Conservation (phyloP, 768 basidiomycete species). For the Termitomyces sp. region DNA sequence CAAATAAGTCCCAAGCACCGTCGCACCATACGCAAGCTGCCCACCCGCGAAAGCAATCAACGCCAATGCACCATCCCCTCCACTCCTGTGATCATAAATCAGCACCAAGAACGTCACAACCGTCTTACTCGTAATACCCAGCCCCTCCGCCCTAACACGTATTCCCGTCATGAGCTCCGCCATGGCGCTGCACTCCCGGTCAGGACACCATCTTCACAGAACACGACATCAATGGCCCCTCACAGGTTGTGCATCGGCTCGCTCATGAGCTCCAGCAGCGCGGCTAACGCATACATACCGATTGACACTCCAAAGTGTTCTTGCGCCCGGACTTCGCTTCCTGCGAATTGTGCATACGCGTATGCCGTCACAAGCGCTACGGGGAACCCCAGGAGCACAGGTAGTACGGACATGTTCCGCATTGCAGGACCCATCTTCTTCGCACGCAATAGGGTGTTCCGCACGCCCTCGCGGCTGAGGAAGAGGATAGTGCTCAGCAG, state of each 20-base stretch:
- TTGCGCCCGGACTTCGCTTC: constrained; percentile 52
- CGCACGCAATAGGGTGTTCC: constrained; percentile 77
- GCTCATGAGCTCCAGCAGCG: constrained; percentile 69
- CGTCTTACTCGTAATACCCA: constrained; percentile 72
- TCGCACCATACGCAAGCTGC: constrained; percentile 68
- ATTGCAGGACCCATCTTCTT: constrained; percentile 20
- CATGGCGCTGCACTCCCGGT: constrained; percentile 46
- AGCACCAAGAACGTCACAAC: constrained; percentile 66
- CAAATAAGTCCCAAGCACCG: constrained; percentile 54
- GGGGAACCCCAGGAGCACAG: constrained; percentile 64
- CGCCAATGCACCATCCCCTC: constrained; percentile 38
- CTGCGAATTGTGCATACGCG: constrained; percentile 52
- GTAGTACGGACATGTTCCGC: constrained; percentile 56
- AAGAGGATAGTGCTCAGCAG: constrained; percentile 88
- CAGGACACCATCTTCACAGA: constrained; percentile 6
- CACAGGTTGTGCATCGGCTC: constrained; percentile 82
- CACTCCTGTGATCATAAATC: constrained; percentile 36
- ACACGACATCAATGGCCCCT: constrained; percentile 16
- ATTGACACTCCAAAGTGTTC: constrained; percentile 62
- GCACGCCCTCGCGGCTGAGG: constrained; percentile 87
- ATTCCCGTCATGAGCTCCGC: constrained; percentile 59
- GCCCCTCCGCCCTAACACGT: constrained; percentile 83
- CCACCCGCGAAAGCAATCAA: constrained; percentile 85
- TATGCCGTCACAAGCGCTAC: constrained; percentile 48
- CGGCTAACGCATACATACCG: constrained; percentile 65